Evolutionary conservation across 2,329 filamentous ascomycete species (phyloP), one percentile per base, ranked within the genome.

Genomic region (Sporothrix variecibatus): DNA sequence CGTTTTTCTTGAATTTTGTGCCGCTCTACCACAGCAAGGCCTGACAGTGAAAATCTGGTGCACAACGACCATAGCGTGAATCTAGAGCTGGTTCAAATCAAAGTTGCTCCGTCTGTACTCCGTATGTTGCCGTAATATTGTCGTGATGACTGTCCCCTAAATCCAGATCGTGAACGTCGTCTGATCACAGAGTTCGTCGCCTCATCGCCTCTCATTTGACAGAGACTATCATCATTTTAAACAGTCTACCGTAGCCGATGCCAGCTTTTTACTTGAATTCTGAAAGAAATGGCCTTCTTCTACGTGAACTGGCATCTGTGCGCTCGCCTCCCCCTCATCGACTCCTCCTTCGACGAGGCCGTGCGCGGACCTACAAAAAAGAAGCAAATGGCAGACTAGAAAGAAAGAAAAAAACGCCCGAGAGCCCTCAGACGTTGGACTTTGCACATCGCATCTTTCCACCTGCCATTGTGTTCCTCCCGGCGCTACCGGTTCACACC

Each of bases 381-480:
- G 38, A 67, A 46, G 23, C 34, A 38, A 60, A 20, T 3, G 15
- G 28, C 15, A 34, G 11, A 34, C n/a, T 6, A 23, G n/a, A n/a
- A n/a, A n/a, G n/a, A n/a, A n/a, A n/a, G n/a, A n/a, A 15, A 65
- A 23, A 53, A 70, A 68, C 65, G 67, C 67, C 67, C 67, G 67
- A 71, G 68, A 71, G 68, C 68, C 28, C 68, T 58, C 68, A 43
- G 68, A 71, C 51, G 51, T 58, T 58, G 31, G n/a, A 26, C n/a
- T 40, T 40, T 38, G 34, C 23, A 56, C 68, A 43, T 58, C 17
- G 11, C 28, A 5, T 31, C 11, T 23, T 23, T 20, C 51, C 23
- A 7, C 20, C 49, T 56, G 23, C 40, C 28, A 7, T 40, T 38
- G 15, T 20, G 8, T 49, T 26, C 26, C 46, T 69, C 46, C 65